phyloP scores from a whole-genome alignment of 805 yeast genomes.

The Ogataea trehalophila region DNA sequence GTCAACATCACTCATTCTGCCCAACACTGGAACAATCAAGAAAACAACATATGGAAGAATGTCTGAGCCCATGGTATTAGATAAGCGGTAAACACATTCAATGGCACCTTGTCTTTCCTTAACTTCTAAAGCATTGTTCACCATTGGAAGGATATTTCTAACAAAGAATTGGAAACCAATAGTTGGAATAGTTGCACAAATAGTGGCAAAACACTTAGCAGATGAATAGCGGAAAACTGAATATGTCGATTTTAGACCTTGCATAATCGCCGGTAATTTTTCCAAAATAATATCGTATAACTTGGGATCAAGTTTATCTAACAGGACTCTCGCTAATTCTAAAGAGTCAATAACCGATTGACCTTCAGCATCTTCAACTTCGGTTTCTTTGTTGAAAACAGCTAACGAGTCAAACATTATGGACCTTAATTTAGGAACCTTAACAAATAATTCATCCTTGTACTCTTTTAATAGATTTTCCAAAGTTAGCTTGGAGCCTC shows the following conservation, averaged over 20 bases:
- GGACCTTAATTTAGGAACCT: conserved; percentile 61
- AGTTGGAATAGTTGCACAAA: conserved; percentile 66
- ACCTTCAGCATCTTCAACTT: conserved; percentile 47
- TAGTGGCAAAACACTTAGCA: conserved; percentile 80
- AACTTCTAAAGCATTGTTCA: conserved; percentile 67
- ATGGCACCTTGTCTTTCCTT: conserved; percentile 88
- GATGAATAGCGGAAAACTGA: conserved; percentile 88
- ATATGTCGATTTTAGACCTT: conserved; percentile 58
- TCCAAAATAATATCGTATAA: conserved; percentile 49
- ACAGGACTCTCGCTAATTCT: conserved; percentile 72
- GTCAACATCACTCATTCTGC: conserved; percentile 96
- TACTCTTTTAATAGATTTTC: conserved; percentile 52
- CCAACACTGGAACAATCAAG: conserved; percentile 91
- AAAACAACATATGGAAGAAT: conserved; percentile 94
- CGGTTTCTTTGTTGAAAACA: conserved; percentile 18
- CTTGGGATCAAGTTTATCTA: conserved; percentile 51
- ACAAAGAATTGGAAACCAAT: conserved; percentile 74
- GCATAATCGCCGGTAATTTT: conserved; percentile 46
- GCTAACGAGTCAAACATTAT: conserved; percentile 63
- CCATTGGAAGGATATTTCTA: conserved; percentile 70
- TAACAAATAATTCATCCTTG: conserved; percentile 48
- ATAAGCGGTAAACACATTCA: conserved; percentile 83
- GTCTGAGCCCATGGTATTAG: conserved; percentile 78
- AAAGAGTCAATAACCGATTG: conserved; percentile 82
- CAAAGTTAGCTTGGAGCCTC: conserved; percentile 75